These are phyloP conservation scores for Reutealis trisperma DNA, from an alignment of 345 rosid species.

Conservation along the genomic window DNA sequence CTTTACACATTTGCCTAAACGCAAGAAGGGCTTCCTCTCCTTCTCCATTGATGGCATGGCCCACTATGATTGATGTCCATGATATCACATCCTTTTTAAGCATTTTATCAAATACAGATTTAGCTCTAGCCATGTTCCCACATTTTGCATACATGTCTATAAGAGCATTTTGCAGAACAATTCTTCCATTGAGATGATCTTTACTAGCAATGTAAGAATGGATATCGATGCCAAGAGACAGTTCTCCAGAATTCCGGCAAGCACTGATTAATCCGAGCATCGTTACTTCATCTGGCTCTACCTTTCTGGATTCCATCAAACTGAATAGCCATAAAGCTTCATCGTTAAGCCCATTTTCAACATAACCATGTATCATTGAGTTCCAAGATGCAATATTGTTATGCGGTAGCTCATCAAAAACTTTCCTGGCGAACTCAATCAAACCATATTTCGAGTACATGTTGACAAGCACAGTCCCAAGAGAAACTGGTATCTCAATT, in stretches of 20 bases:
- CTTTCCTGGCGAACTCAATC: constrained; percentile 17
- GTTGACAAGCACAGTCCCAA: constrained; percentile 22
- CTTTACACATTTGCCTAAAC: constrained; percentile 27
- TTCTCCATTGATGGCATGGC: constrained; percentile 39
- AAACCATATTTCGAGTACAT: constrained; percentile 26
- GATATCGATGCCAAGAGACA: constrained; percentile 11
- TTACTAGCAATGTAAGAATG: constrained; percentile 16
- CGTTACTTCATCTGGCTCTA: constrained; percentile 31
- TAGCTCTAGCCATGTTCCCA: constrained; percentile 32
- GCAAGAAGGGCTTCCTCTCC: constrained; percentile 32
- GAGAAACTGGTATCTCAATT: constrained; percentile 14
- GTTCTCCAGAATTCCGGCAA: constrained; percentile 28
- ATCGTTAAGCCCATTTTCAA: constrained; percentile 14
- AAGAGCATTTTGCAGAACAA: constrained; percentile 29
- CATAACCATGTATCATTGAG: constrained; percentile 32
- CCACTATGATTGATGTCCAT: constrained; percentile 32
- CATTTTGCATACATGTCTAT: constrained; percentile 31
- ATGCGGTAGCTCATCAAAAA: constrained; percentile 15
- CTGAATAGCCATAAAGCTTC: constrained; percentile 27
- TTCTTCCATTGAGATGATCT: constrained; percentile 26
- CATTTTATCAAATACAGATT: constrained; percentile 20
- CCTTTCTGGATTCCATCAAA: constrained; percentile 15
- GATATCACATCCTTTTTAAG: constrained; percentile 28
- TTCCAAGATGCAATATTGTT: constrained; percentile 19
- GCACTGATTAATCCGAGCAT: constrained; percentile 34